These are phyloP conservation scores for Colletotrichum navitas DNA, from an alignment of 2,329 filamentous ascomycete species.

Conservation along the genomic window DNA sequence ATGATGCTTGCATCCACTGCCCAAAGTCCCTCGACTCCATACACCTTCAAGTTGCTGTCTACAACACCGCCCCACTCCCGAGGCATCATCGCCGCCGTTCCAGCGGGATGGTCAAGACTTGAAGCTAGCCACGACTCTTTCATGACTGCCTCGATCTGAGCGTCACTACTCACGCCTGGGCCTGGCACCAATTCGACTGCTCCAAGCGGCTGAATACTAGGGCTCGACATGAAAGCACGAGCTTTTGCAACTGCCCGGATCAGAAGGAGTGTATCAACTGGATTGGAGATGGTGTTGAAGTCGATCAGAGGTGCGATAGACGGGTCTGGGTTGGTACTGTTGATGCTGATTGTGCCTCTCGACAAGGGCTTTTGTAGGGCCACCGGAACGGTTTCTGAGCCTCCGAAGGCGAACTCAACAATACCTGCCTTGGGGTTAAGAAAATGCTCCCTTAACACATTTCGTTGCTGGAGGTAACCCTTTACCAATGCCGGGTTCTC, in stretches of 20 bases:
- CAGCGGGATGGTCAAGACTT: conserved; percentile 47
- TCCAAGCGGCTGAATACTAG: conserved; percentile 37
- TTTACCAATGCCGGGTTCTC: conserved; percentile 38
- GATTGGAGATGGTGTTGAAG: conserved; percentile 44
- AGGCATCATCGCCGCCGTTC: conserved; percentile 52
- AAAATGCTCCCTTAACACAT: conserved; percentile 41
- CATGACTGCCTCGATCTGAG: conserved; percentile 43
- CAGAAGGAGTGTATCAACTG: conserved; percentile 42
- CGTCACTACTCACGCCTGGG: conserved; percentile 43
- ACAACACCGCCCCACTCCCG: conserved; percentile 52
- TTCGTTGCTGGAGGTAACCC: conserved; percentile 40
- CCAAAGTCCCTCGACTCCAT: conserved; percentile 51
- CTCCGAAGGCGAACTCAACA: conserved; percentile 44
- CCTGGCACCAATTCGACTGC: conserved; percentile 44
- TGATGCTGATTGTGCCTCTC: conserved; percentile 45
- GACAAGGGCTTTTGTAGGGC: conserved; percentile 45
- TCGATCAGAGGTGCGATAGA: conserved; percentile 43
- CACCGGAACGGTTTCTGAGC: conserved; percentile 35
- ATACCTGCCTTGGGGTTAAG: conserved; percentile 41
- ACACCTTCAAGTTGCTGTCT: conserved; percentile 49
- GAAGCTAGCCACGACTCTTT: conserved; percentile 41
- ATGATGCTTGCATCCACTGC: conserved; percentile 54
- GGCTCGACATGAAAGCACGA: conserved; percentile 44
- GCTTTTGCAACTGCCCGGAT: conserved; percentile 41
- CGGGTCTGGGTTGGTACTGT: conserved; percentile 43